Base-by-base conservation (phyloP, 352 stramenopile species). In the Stramenopiles sp. region DNA sequence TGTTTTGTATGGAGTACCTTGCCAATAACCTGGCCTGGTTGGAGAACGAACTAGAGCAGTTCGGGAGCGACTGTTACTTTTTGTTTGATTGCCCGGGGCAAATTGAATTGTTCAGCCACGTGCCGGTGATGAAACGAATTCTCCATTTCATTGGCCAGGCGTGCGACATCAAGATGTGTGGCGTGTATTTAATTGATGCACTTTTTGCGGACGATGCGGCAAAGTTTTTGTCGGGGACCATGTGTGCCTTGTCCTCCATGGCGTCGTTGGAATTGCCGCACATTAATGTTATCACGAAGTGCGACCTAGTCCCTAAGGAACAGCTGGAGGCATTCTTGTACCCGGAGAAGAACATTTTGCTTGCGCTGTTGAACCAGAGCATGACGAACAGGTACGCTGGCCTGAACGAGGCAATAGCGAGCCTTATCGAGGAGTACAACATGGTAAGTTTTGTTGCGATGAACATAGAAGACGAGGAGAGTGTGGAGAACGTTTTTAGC, bases 1-100 rank as follows among this genome's bases (percentile, higher is more conserved):
- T 99, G 6, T 99, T 98, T 83, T 98, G 94, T 83, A 97, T 99
- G 88, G 94, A 98, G 89, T 98, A 89, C 79, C 80, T 92, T 12
- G 82, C 82, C 36, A 83, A 98, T 78, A 95, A 98, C 76, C 80
- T 98, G 32, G 87, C 97, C 77, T 97, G 94, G 88, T 85, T 99
- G 30, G 84, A 94, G 77, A 89, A 97, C 68, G 79, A 94, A 71
- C 82, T 98, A 1, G 82, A 85, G 48, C 83, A 90, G 74, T 93
- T 95, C 77, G 88, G 84, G 68, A 89, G 94, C 74, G 87, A 92
- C 79, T 88, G 95, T 77, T 99, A 99, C 83, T 89, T 99, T 49
- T 89, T 99, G 68, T 97, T 99, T 69, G 96, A 99, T 83, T 96
- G 96, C 75, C 96, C 96, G 68, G 95, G 89, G 18, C 89, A 96